phyloP scores from a whole-genome alignment of 805 yeast genomes.

The Ogataea pilisensis region DNA sequence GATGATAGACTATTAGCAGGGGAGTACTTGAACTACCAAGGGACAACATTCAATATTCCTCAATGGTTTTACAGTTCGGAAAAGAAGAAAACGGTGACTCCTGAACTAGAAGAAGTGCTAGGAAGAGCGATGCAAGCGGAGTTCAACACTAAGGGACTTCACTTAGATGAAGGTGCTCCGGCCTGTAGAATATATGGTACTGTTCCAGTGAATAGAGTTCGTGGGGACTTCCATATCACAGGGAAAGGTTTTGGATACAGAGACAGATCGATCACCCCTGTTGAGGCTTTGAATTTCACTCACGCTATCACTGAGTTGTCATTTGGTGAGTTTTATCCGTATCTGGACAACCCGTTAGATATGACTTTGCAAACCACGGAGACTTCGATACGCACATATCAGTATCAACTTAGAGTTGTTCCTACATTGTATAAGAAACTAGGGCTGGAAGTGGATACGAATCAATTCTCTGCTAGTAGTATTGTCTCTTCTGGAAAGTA shows the following conservation, averaged over 20 bases:
- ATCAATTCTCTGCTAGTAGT: conserved; percentile 76
- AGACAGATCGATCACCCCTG: conserved; percentile 44
- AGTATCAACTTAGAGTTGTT: conserved; percentile 73
- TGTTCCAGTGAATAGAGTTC: conserved; percentile 78
- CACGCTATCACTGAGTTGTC: conserved; percentile 86
- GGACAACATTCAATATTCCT: conserved; percentile 55
- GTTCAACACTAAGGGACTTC: conserved; percentile 43
- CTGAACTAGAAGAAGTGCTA: conserved; percentile 63
- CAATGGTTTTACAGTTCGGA: conserved; percentile 40
- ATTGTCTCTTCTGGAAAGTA: conserved; percentile 23
- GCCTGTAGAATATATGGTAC: conserved; percentile 87
- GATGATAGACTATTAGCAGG: conserved; percentile 75
- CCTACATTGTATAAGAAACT: conserved; percentile 74
- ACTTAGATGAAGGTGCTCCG: conserved; percentile 51
- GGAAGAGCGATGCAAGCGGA: conserved; percentile 65
- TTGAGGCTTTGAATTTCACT: conserved; percentile 63
- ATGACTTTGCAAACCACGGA: conserved; percentile 56
- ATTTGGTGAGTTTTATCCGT: conserved; percentile 87
- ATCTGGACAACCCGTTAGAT: conserved; percentile 84
- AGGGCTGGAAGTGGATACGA: conserved; percentile 72
- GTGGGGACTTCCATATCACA: conserved; percentile 82
- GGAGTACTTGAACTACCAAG: conserved; percentile 70
- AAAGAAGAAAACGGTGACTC: conserved; percentile 42
- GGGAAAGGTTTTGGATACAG: conserved; percentile 67
- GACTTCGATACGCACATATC: conserved; percentile 46